These are phyloP conservation scores for Chlorella sp. DNA, from an alignment of 139 green algal genomes.

Conservation along the genomic window DNA sequence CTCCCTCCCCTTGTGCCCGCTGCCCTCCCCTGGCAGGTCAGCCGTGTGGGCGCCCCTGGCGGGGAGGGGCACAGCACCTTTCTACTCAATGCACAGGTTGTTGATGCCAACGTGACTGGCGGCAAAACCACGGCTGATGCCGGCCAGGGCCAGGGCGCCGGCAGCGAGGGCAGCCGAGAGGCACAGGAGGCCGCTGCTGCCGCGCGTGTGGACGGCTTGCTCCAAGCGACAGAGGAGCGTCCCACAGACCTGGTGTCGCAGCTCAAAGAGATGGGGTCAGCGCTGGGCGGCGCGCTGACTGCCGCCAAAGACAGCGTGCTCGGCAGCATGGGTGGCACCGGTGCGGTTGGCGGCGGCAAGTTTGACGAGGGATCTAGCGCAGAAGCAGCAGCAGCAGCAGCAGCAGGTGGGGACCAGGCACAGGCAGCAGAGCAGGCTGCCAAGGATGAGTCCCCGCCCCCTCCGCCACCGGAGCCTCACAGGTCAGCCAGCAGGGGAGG, in stretches of 20 bases:
- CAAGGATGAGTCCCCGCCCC: neutral
- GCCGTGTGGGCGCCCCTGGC: neutral
- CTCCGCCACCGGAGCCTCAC: neutral
- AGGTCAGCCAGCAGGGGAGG: neutral
- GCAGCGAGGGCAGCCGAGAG: neutral
- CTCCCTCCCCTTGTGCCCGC: neutral
- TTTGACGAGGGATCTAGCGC: neutral
- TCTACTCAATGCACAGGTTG: constrained; percentile 14
- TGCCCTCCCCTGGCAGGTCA: neutral
- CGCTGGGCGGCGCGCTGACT: neutral
- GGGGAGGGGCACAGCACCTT: neutral
- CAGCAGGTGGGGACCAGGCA: neutral
- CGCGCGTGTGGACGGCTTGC: neutral
- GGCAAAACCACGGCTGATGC: neutral
- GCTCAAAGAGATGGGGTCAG: constrained; percentile 7
- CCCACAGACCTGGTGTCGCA: neutral
- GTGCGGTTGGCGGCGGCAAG: neutral
- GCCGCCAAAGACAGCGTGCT: neutral
- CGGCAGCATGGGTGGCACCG: neutral
- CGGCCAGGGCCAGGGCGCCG: neutral
- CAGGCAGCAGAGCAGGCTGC: neutral
- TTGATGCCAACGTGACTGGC: neutral
- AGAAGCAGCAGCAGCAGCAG: neutral
- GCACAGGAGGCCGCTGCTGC: neutral
- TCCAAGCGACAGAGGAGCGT: neutral